phyloP scores from a whole-genome alignment of 306 rosid genomes.

The Dryas alaskensis region DNA sequence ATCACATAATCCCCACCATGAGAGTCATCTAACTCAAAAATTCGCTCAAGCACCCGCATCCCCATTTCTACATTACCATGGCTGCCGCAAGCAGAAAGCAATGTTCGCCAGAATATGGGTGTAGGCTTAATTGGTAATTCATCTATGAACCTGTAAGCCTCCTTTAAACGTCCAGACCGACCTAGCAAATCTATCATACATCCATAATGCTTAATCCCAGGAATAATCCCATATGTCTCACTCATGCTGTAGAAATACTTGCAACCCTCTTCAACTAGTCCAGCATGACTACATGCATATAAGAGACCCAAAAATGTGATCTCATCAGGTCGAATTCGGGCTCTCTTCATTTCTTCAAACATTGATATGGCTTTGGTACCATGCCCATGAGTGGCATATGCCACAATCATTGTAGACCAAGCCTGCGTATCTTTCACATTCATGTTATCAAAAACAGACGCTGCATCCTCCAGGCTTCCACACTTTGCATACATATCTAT shows the following conservation, averaged over 20 bases:
- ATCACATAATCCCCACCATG: conserved; percentile 89
- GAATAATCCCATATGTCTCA: conserved; percentile 52
- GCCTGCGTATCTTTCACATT: conserved; percentile 66
- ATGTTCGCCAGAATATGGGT: conserved; percentile 72
- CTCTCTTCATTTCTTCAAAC: conserved; percentile 71
- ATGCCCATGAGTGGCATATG: conserved; percentile 74
- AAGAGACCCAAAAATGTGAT: conserved; percentile 69
- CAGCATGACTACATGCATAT: conserved; percentile 80
- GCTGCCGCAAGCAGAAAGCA: conserved; percentile 69
- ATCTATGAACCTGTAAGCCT: conserved; percentile 69
- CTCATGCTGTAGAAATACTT: conserved; percentile 59
- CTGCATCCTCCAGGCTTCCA: conserved; percentile 68
- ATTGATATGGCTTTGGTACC: conserved; percentile 49
- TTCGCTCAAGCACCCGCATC: conserved; percentile 48
- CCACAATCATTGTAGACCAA: conserved; percentile 78
- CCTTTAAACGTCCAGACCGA: conserved; percentile 64
- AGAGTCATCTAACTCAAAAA: conserved; percentile 68
- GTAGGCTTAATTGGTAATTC: conserved; percentile 60
- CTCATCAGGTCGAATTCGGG: conserved; percentile 59
- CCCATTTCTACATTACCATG: conserved; percentile 73
- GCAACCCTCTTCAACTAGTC: conserved; percentile 65
- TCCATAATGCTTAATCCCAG: conserved; percentile 74
- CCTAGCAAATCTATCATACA: conserved; percentile 88
- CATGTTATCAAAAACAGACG: conserved; percentile 59
- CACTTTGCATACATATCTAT: conserved; percentile 85